A percentile compares a stretch with the other conserved stretches of the same genome.
phyloP scores from a whole-genome alignment of 1,284 basidiomycete species.

The Sanghuangporus sanghuang region DNA sequence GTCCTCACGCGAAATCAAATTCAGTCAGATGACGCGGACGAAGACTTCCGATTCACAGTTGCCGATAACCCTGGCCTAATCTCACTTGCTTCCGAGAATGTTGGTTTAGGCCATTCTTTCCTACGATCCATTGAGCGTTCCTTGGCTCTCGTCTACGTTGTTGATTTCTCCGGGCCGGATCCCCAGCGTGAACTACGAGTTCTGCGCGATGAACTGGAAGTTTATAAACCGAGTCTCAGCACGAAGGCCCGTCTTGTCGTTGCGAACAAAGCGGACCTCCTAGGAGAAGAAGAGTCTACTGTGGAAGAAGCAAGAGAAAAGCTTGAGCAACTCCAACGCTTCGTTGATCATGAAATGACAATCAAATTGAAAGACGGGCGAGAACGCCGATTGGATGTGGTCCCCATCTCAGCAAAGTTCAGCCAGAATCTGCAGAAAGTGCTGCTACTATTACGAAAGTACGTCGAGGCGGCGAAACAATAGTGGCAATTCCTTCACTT shows the following conservation, averaged over 20 bases:
- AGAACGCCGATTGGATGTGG: conserved; percentile 45
- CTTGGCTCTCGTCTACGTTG: conserved; percentile 85
- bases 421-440: conserved; percentile 70
- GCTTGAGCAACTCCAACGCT: conserved; percentile 48
- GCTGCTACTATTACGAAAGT: conserved; percentile 57
- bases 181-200: conserved; percentile 76
- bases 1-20: conserved; percentile 47
- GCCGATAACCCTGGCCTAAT: conserved; percentile 98
- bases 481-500: background rate
- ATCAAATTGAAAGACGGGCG: background rate
- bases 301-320: conserved; percentile 54
- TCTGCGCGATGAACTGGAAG: conserved; percentile 78
- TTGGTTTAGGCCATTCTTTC: conserved; percentile 93
- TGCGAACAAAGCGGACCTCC: conserved; percentile 91
- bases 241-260: conserved; percentile 75
- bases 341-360: conserved; percentile 44
- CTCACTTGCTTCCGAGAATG: conserved; percentile 77
- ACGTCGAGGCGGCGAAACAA: conserved; percentile 57
- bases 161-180: conserved; percentile 73
- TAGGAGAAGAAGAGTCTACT: conserved; percentile 40
- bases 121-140: conserved; percentile 92
- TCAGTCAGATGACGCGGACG: conserved; percentile 29
- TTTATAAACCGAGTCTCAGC: conserved; percentile 79
- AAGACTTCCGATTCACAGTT: conserved; percentile 85
- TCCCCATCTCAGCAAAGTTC: conserved; percentile 79